Conservation (phyloP, 495 filamentous ascomycete species). For the Penicillium paradoxum region DNA sequence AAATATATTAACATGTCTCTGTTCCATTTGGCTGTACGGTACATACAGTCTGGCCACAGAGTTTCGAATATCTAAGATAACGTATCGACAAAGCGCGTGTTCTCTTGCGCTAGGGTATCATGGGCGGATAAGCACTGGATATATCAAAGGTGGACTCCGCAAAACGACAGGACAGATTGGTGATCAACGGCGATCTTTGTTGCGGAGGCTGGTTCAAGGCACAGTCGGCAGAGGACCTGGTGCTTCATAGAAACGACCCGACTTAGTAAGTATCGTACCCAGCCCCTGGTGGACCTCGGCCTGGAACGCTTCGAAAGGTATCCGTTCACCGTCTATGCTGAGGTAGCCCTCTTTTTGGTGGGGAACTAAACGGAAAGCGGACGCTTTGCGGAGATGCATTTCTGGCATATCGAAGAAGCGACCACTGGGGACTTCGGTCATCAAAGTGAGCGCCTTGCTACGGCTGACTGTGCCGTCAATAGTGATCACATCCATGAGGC, state of each 20-base stretch:
- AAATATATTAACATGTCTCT: slow-evolving; percentile 14
- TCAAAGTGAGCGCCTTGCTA: slow-evolving; percentile 55
- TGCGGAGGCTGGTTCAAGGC: neutral
- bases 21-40: slow-evolving; percentile 7
- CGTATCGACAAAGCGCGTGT: slow-evolving; percentile 7
- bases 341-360: slow-evolving; percentile 71
- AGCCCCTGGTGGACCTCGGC: slow-evolving; percentile 81
- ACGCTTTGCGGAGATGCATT: slow-evolving; percentile 75
- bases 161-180: neutral
- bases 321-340: slow-evolving; percentile 85
- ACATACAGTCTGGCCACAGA: slow-evolving; percentile 6
- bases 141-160: neutral
- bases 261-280: slow-evolving; percentile 76
- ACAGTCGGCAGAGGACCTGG: slow-evolving; percentile 41
- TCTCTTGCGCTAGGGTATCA: slow-evolving; percentile 38
- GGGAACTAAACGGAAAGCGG: slow-evolving; percentile 77
- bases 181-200: neutral
- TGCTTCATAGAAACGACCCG: slow-evolving; percentile 66
- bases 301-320: slow-evolving; percentile 85
- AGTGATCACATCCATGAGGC: slow-evolving; percentile 76
- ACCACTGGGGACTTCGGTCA: slow-evolving; percentile 65
- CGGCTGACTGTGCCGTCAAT: slow-evolving; percentile 71
- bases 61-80: neutral
- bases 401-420: slow-evolving; percentile 73
- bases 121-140: slow-evolving; percentile 7